Evolutionary conservation across 805 yeast species (phyloP), one percentile per base, ranked within the genome.

Genomic region (Pichia heedii): DNA sequence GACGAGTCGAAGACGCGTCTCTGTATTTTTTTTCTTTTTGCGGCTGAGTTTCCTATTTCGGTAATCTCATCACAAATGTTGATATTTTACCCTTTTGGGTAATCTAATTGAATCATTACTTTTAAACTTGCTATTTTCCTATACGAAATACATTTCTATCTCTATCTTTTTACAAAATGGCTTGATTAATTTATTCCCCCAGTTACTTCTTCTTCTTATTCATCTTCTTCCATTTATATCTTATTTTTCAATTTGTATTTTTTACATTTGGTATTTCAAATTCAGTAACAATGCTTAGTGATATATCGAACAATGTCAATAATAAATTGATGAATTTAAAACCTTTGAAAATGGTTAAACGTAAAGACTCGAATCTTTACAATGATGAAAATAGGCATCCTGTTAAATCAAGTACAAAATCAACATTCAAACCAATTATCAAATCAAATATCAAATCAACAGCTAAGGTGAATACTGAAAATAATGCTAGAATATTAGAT

Each of bases 291-390:
- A 48, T 46, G 54, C 42, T 51, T 18, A 43, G 37, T 7, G 53
- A 51, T 33, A 50, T 51, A 26, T 51, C 54, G 7, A 50, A 50
- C 21, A 30, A 35, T 30, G 22, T 8, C 4, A 35, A 22, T 7
- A 27, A 27, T 12, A 24, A 9, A 12, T 9, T 9, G 3, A 3
- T 24, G 5, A 24, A 24, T 27, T 26, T 46, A 11, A 37, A 34
- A 33, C 34, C 43, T 12, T 36, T 46, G 20, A 46, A 43, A 13
- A 46, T 46, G 15, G 49, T 42, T 7, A 27, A 30, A 12, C 33
- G 42, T 16, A 30, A 38, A 19, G 24, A 20, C 12, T 18, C 22
- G 11, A 32, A 40, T 22, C 11, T 20, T 18, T 26, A 13, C 3
- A 27, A 27, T 7, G 32, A 27, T 13, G 32, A 27, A 34, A 40